Evolutionary conservation across 208 protist species (phyloP), one percentile per base, ranked within the genome.

Genomic region (Porcisia deanei): DNA sequence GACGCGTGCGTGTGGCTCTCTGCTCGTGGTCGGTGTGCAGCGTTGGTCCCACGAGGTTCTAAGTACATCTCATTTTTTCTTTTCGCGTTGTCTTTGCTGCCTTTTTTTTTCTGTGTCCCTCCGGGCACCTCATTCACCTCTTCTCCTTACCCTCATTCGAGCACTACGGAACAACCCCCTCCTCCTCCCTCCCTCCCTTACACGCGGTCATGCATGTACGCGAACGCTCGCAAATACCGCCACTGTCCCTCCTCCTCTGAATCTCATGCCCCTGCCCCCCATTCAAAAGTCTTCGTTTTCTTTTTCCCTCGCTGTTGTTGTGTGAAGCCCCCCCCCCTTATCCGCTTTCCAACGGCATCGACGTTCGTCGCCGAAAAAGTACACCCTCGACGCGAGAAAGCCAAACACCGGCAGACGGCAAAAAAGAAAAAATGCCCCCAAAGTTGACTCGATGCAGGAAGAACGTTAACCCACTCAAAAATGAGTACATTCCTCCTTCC

Each of bases 401-500:
- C n/a, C 18, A 18, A n/a, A 16, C 25, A 22, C 1, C 30, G 2
- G 30, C 6, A 45, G 22, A 10, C 49, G 54, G 14, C 3, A 9
- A 70, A 5, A 54, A 12, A 14, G 53, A 30, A 18, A 12, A 57
- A 12, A 70, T 66, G 61, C 39, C 39, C 39, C 34, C 8, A 0
- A 47, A 66, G 61, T 18, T 4, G 18, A 41, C 52, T 14, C 37
- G 8, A 34, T 67, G 66, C 71, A 71, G 75, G 37, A 67, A 84
- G 25, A 88, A 85, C 85, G 25, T 91, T 20, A 85, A 87, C 43
- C 83, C 84, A 8, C 71, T 68, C 16, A 58, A 68, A 55, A 87
- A 91, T 65, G 85, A 93, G 73, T 86, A 89, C 76, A 95, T 97
- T 53, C 83, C 86, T 6, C 87, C 87, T 0, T 43, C 78, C 10